These are phyloP conservation scores for Leccinum olivaceopallidum DNA, from an alignment of 768 basidiomycete species.

Conservation along the genomic window DNA sequence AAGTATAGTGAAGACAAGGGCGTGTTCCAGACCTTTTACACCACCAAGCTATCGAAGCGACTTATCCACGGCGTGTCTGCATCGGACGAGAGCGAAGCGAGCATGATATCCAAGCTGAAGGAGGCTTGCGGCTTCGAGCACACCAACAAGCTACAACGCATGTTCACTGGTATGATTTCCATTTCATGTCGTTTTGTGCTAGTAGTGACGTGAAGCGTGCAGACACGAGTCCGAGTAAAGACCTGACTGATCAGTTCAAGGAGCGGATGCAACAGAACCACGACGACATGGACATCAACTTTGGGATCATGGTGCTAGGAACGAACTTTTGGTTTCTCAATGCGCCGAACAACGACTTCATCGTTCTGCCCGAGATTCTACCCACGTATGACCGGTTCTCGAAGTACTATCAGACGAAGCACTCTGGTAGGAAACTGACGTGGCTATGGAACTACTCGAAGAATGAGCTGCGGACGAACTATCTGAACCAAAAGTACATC, in stretches of 20 bases:
- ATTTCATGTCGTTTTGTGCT: neutral
- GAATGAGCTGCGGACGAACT: slow-evolving; percentile 93
- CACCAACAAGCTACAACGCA: slow-evolving; percentile 92
- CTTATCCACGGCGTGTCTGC: slow-evolving; percentile 89
- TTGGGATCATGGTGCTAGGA: slow-evolving; percentile 91
- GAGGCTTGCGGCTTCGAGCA: slow-evolving; percentile 97
- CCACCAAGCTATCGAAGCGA: slow-evolving; percentile 89
- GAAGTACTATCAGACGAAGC: slow-evolving; percentile 91
- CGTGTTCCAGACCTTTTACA: slow-evolving; percentile 98
- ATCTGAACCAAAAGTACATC: slow-evolving; percentile 93
- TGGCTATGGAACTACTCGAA: slow-evolving; percentile 99
- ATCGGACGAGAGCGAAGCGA: slow-evolving; percentile 94
- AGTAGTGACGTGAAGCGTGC: slow-evolving; percentile 9
- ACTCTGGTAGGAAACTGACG: slow-evolving; percentile 91
- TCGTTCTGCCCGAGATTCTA: slow-evolving; percentile 84
- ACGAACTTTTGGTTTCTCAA: slow-evolving; percentile 96
- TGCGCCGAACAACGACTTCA: slow-evolving; percentile 81
- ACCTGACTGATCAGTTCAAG: slow-evolving; percentile 93
- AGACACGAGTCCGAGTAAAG: slow-evolving; percentile 96
- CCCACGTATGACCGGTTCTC: slow-evolving; percentile 90
- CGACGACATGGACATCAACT: slow-evolving; percentile 85
- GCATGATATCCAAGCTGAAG: slow-evolving; percentile 98
- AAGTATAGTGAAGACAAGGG: slow-evolving; percentile 99
- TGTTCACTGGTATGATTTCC: slow-evolving; percentile 79
- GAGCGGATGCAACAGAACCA: slow-evolving; percentile 88